Evolutionary conservation across 2,329 filamentous ascomycete species (phyloP).

Genomic region (Tolypocladium ovalisporum): DNA sequence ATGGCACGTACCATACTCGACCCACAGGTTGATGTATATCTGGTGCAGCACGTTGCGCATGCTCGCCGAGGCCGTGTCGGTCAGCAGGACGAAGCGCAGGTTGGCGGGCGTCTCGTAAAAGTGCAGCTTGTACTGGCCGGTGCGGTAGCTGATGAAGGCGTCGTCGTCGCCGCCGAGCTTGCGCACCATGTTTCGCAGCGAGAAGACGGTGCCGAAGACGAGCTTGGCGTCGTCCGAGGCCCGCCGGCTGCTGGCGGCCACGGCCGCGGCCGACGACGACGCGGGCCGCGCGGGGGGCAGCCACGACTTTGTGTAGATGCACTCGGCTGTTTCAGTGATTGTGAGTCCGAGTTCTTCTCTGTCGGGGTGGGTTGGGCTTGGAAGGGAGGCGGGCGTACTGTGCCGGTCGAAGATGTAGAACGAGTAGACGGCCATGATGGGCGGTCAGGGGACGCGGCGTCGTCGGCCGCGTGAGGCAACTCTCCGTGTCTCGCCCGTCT

Average conservation of each 20-base stretch:
- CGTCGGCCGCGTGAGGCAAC: neutral
- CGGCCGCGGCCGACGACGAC: constrained; percentile 26
- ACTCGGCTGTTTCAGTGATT: too few relatives aligned
- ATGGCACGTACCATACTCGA: constrained; percentile 67
- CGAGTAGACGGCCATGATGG: constrained; percentile 81
- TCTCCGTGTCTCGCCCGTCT: neutral
- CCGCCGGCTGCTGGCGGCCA: constrained; percentile 20
- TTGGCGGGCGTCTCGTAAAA: constrained; percentile 98
- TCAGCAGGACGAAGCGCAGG: constrained; percentile 93
- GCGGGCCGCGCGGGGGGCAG: constrained; percentile 31
- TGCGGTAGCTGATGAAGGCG: constrained; percentile 89
- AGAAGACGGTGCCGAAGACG: constrained; percentile 95
- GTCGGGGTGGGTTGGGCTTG: neutral
- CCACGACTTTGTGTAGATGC: constrained; percentile 92
- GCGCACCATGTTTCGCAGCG: constrained; percentile 88
- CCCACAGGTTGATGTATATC: constrained; percentile 96
- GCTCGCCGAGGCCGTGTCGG: constrained; percentile 77
- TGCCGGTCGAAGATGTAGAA: constrained; percentile 99
- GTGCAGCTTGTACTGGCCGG: constrained; percentile 92
- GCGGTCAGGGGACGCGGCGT: constrained; percentile 1
- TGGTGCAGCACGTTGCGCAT: constrained; percentile 93
- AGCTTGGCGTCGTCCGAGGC: constrained; percentile 82
- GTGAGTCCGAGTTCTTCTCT: neutral
- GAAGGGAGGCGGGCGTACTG: constrained; percentile 45
- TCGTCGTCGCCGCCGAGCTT: constrained; percentile 92